Base-by-base conservation (phyloP, 495 filamentous ascomycete genomes). In the Hypoxylon cercidicola region DNA sequence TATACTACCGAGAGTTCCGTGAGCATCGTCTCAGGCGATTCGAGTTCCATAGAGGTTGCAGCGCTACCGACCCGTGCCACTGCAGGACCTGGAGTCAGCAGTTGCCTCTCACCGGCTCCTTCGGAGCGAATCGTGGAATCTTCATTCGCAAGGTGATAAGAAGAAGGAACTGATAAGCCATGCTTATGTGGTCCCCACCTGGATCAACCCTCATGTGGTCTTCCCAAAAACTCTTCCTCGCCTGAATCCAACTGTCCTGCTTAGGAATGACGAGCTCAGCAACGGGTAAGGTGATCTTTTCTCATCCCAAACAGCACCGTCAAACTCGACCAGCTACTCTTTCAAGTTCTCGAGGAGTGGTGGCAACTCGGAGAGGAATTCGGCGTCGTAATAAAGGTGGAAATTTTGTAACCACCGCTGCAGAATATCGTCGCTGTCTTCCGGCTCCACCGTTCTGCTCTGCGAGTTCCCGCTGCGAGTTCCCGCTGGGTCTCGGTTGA, bases 281-380 rank as follows among this genome's bases (percentile, higher is more conserved):
- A 15, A 83, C 77, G 16, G 77, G 77, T 59, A 82, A 2, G 81
- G 82, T 43, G 82, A 82, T 54, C 79, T 82, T 61, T 76, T 73
- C 20, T 74, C 60, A 59, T 82, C 79, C 79, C 78, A 83, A 0
- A 77, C 68, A n/a, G 75, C 76, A 10, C 81, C 80, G 16, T 79
- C 70, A 58, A 81, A 81, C 56, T 82, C 81, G 21, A 84, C 78
- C 4, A 77, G 80, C 48, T 84, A 78, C 23, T 82, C 80, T 0
- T 80, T 61, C 15, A 83, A 66, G 55, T 83, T 77, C 55, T 82
- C 77, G 15, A 74, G 71, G 23, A 82, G 66, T 54, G 83, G 79
- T 54, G 83, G 79, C 23, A 78, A 75, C 48, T 78, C 71, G 60
- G 82, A 78, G 41, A 80, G 67, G 59, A 82, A 84, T 50, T 78